Evolutionary conservation across 352 stramenopile species (phyloP).

Genomic region (Aphanomyces astaci): DNA sequence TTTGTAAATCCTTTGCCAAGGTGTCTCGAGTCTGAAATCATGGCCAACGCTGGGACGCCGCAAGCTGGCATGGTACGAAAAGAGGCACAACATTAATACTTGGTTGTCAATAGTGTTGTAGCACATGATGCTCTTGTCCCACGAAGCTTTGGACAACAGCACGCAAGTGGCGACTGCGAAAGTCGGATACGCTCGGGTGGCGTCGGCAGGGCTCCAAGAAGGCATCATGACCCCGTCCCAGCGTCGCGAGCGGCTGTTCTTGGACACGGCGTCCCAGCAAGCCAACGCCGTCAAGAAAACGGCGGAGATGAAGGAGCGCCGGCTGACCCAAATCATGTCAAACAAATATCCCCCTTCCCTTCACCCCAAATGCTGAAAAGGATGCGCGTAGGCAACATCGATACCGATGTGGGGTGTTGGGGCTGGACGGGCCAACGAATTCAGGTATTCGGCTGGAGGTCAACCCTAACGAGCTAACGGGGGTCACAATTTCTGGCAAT

Average conservation of each 20-base stretch:
- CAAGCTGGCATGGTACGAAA: not conserved
- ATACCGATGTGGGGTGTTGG: conserved; percentile 18
- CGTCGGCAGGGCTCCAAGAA: conserved; percentile 54
- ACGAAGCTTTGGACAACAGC: conserved; percentile 14
- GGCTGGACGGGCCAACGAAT: conserved; percentile 15
- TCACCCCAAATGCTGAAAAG: no score
- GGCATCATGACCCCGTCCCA: conserved; percentile 63
- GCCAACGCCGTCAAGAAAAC: conserved; percentile 46
- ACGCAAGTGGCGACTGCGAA: not conserved
- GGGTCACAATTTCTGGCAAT: conserved; percentile 21
- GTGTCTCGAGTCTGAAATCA: conserved; percentile 13
- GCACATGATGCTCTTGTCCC: conserved; percentile 1
- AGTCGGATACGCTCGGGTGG: conserved; percentile 2
- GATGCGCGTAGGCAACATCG: conserved; percentile 6
- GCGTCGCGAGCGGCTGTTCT: conserved; percentile 54
- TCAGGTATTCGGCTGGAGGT: not conserved
- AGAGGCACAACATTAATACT: not conserved
- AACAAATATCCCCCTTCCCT: not conserved
- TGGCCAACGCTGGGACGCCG: not conserved
- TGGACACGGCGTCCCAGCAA: conserved; percentile 48
- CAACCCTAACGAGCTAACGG: not conserved
- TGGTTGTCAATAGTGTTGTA: not conserved
- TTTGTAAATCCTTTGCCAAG: not conserved
- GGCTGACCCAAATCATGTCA: conserved; percentile 68
- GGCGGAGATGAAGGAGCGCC: conserved; percentile 49